phyloP scores from a whole-genome alignment of 148 eudicot species.

The Camellia sinensis region DNA sequence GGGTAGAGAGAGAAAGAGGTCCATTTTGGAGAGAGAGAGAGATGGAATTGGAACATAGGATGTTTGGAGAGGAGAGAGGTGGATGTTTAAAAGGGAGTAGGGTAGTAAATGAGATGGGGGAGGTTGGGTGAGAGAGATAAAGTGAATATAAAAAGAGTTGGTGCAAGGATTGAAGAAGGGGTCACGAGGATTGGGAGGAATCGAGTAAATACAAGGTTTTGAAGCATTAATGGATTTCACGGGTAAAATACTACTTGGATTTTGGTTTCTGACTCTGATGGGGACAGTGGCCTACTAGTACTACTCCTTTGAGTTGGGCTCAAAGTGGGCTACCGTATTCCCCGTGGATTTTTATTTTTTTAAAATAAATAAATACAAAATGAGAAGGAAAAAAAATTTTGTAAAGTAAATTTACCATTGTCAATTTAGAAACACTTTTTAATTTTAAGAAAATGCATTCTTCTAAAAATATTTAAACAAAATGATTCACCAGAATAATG shows the following conservation, averaged over 20 bases:
- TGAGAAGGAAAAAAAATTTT: too few species aligned
- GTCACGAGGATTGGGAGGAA: conserved; percentile 56
- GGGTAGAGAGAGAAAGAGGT: conserved; percentile 8
- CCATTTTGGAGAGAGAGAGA: conserved; percentile 27
- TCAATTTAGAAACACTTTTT: too few species aligned
- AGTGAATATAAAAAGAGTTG: conserved; percentile 10
- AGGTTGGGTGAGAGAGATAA: conserved; percentile 20
- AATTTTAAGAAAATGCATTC: too few species aligned
- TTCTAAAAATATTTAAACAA: too few species aligned
- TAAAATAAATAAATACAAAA: too few species aligned
- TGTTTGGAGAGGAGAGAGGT: not conserved
- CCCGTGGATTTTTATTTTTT: too few species aligned
- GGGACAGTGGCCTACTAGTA: not conserved
- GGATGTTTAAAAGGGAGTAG: not conserved
- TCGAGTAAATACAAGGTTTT: conserved; percentile 34
- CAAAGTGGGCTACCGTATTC: too few species aligned
- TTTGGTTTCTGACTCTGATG: not conserved
- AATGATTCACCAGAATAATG: too few species aligned
- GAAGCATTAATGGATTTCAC: conserved; percentile 56
- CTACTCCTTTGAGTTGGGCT: not conserved
- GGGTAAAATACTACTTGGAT: conserved; percentile 26
- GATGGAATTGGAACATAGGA: not conserved
- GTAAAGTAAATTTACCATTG: too few species aligned
- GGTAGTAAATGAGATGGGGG: conserved; percentile 15
- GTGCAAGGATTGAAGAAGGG: conserved; percentile 33